Conservation (phyloP, 1,284 basidiomycete species). For the Xerocomus minutiporus region DNA sequence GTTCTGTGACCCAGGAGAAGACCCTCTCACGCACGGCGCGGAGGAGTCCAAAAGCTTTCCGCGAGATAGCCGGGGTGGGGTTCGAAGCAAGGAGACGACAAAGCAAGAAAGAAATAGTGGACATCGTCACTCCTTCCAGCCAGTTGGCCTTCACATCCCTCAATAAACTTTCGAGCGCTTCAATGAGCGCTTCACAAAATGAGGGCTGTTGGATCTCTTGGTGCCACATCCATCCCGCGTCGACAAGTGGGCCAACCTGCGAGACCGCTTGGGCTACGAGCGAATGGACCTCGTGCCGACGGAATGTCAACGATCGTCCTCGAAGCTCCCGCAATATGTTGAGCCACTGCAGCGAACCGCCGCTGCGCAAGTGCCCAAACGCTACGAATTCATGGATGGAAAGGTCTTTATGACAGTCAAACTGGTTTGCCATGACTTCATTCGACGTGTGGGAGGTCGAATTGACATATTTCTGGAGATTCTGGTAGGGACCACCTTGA, state of each 20-base stretch:
- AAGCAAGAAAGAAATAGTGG: constrained; percentile 35
- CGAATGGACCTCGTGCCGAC: constrained; percentile 36
- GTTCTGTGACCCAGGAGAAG: constrained; percentile 36
- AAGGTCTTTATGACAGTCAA: constrained; percentile 34
- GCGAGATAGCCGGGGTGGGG: constrained; percentile 4
- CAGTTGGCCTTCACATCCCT: constrained; percentile 38
- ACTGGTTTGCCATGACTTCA: constrained; percentile 40
- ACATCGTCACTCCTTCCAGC: constrained; percentile 37
- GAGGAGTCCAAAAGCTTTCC: constrained; percentile 25
- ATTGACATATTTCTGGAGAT: constrained; percentile 36
- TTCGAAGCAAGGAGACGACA: constrained; percentile 35
- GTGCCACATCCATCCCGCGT: constrained; percentile 33
- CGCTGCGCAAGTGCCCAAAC: constrained; percentile 42
- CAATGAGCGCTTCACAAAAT: constrained; percentile 36
- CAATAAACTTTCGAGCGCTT: constrained; percentile 32
- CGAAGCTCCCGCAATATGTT: constrained; percentile 44
- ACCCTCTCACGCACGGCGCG: constrained; percentile 29
- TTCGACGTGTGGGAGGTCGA: constrained; percentile 41
- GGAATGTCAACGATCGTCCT: constrained; percentile 35
- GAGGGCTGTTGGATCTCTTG: constrained; percentile 24
- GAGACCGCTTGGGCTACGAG: constrained; percentile 40
- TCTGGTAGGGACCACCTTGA: constrained; percentile 31
- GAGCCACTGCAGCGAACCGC: constrained; percentile 44
- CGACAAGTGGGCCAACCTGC: constrained; percentile 37
- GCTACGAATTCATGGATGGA: constrained; percentile 42